phyloP scores from a whole-genome alignment of 169 alveolate species.

The Cystoisospora suis region DNA sequence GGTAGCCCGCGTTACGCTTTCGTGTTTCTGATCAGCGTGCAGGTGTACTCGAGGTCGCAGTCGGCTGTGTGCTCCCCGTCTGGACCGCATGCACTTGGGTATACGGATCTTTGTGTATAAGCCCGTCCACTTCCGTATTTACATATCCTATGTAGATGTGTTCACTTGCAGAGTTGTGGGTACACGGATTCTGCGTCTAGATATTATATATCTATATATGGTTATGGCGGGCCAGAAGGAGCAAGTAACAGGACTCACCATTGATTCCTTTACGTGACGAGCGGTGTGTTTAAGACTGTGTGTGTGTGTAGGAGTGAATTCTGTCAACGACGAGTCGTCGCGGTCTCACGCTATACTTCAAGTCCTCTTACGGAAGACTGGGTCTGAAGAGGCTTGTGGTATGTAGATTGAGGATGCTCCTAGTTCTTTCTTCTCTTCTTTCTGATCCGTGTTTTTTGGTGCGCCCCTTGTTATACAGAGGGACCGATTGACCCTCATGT shows the following conservation, averaged over 20 bases:
- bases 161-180: background rate
- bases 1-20: too few relatives aligned
- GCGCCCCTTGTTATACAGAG: too few relatives aligned
- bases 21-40: too few relatives aligned
- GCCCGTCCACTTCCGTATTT: background rate
- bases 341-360: conserved; percentile 99
- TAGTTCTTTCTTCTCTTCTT: background rate
- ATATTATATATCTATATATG: too few relatives aligned
- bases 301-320: conserved; percentile 73
- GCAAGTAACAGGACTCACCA: too few relatives aligned
- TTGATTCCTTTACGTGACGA: background rate
- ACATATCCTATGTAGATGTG: background rate
- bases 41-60: too few relatives aligned
- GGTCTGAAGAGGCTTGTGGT: background rate
- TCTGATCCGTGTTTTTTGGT: background rate
- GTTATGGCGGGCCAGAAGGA: too few relatives aligned
- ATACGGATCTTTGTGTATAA: background rate
- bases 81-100: too few relatives aligned
- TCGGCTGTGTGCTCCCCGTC: too few relatives aligned
- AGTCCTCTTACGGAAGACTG: conserved; percentile 84
- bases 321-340: conserved; percentile 97
- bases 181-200: background rate
- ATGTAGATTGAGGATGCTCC: background rate
- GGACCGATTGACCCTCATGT: too few relatives aligned
- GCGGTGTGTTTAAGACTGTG: background rate